Evolutionary conservation across 1,284 basidiomycete species (phyloP), one percentile per base, ranked within the genome.

Genomic region (Moniliophthora roreri): DNA sequence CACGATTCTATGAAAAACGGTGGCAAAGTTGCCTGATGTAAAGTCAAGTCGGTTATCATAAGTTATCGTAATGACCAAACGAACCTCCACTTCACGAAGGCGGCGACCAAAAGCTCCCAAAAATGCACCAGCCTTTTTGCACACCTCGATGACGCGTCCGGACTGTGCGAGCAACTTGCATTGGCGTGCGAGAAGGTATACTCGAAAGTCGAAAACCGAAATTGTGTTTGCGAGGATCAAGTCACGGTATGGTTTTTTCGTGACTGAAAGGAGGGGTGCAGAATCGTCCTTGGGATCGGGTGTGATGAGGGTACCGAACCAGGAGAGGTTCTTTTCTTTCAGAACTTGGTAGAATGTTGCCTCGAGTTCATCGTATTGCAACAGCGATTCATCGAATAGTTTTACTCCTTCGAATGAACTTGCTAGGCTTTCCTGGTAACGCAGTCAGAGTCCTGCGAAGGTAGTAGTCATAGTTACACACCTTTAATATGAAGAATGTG

Each of bases 401-500:
- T 85, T 89, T 67, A 98, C 90, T 3, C 89, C 91, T 66, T 97
- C 93, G 63, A 95, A 95, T 0, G 95, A 97, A 55, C 81, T 84
- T 1, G 96, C 95, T 15, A 99, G 78, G 53, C 89, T 94, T 84
- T 98, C 97, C 93, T 98, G 66, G 44, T 15, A 51, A 55, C 48
- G 55, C 46, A 56, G 23, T 37, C 28, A 16, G 34, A 24, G 15
- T 26, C 16, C 32, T 23, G 48, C 10, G 35, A 32, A 24, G 13
- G 8, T 21, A 21, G 13, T 10, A 35, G n/a, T 11, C 28, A 32
- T 32, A 11, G 28, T 32, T 1, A 49, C 64, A 52, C 62, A 93
- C 95, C 83, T 98, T 98, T 24, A 95, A 75, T 35, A 95, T 84
- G 69, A 98, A 97, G 77, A 95, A 98, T 0, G 90, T 94, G 67